Conservation (phyloP, 1,139 yeast species). For the Yamadazyma atmosphaerica region DNA sequence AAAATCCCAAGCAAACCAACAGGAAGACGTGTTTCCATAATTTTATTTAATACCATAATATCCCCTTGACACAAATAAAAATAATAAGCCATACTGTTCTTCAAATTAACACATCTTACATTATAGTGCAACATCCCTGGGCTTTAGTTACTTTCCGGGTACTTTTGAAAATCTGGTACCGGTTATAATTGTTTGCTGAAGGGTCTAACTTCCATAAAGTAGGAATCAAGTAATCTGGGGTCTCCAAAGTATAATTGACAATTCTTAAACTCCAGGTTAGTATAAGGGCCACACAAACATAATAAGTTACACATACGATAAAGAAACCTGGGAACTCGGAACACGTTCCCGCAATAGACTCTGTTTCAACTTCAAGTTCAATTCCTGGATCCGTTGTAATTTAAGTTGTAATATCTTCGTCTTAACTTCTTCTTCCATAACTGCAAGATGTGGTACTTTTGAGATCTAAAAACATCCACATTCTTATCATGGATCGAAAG, state of each 20-base stretch:
- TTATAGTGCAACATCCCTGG: slow-evolving; percentile 47
- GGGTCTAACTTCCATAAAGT: slow-evolving; percentile 48
- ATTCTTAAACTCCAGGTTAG: slow-evolving; percentile 24
- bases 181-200: slow-evolving; percentile 47
- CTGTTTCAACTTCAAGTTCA: slow-evolving; percentile 54
- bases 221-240: slow-evolving; percentile 56
- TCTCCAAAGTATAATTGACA: slow-evolving; percentile 44
- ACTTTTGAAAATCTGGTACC: slow-evolving; percentile 24
- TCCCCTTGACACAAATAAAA: neutral
- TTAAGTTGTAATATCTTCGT: slow-evolving; percentile 46
- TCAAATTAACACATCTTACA: too few relatives aligned
- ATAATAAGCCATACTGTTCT: neutral
- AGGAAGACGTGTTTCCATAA: too few relatives aligned
- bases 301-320: slow-evolving; percentile 26
- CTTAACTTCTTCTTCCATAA: slow-evolving; percentile 22
- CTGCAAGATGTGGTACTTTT: slow-evolving; percentile 14
- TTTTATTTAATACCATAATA: too few relatives aligned
- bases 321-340: slow-evolving; percentile 68
- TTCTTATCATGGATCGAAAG: neutral
- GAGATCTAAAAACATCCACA: neutral
- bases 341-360: slow-evolving; percentile 60
- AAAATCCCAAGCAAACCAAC: too few relatives aligned
- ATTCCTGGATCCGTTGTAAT: slow-evolving; percentile 61
- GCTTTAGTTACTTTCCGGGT: slow-evolving; percentile 9
- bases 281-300: neutral